Conservation (phyloP, 2,329 filamentous ascomycete species). For the Clonostachys byssicola region DNA sequence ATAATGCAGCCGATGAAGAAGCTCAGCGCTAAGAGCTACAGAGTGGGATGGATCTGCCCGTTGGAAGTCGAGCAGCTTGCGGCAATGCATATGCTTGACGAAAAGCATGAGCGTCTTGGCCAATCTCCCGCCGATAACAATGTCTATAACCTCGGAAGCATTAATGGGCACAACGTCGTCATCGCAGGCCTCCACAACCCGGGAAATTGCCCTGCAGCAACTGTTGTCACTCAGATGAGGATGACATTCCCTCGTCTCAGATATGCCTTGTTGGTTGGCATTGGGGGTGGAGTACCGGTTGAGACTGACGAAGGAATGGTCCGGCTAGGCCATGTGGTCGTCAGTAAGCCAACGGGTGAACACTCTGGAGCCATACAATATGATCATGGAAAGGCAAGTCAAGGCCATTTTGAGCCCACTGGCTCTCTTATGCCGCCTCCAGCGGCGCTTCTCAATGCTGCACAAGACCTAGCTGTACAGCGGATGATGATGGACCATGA, state of each 20-base stretch:
- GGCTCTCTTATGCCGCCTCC: slow-evolving; percentile 6
- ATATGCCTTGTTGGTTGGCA: slow-evolving; percentile 12
- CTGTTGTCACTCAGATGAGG: slow-evolving; percentile 22
- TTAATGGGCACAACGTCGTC: slow-evolving; percentile 22
- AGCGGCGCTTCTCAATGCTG: slow-evolving; percentile 7
- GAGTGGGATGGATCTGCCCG: slow-evolving; percentile 19
- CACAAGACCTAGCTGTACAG: slow-evolving; percentile 4
- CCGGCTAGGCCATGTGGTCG: slow-evolving; percentile 13
- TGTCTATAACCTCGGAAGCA: slow-evolving; percentile 19
- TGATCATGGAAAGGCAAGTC: slow-evolving; percentile 10
- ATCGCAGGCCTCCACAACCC: slow-evolving; percentile 21
- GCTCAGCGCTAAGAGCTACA: slow-evolving; percentile 10
- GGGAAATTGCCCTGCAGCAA: slow-evolving; percentile 20
- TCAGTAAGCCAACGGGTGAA: slow-evolving; percentile 8
- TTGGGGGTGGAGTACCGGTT: slow-evolving; percentile 12
- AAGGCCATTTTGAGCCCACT: slow-evolving; percentile 8
- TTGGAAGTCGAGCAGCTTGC: slow-evolving; percentile 15
- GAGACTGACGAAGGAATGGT: slow-evolving; percentile 9
- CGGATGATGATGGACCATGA: slow-evolving; percentile 1
- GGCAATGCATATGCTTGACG: slow-evolving; percentile 15
- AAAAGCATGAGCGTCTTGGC: slow-evolving; percentile 9
- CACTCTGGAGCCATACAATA: slow-evolving; percentile 10
- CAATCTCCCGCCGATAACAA: slow-evolving; percentile 2
- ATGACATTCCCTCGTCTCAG: slow-evolving; percentile 21
- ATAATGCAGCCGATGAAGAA: neutral